Evolutionary conservation across 768 basidiomycete genomes (phyloP).

Genomic region (Trametes gibbosa): DNA sequence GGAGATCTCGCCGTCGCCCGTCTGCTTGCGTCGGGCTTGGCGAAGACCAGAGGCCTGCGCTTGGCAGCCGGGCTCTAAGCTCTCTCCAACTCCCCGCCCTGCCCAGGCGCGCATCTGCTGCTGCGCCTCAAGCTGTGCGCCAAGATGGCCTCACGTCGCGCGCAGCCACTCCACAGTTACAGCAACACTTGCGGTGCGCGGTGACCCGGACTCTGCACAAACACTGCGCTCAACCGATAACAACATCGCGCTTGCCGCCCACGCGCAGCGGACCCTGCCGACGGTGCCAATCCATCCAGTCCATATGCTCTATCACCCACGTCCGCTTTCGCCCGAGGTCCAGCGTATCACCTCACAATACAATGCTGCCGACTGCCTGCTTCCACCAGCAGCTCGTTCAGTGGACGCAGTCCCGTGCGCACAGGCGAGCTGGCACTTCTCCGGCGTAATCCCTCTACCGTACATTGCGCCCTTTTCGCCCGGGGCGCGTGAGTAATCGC

Average conservation of each 20-base stretch:
- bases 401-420: too few species aligned
- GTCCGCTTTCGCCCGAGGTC: too few species aligned
- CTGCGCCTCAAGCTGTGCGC: neutral
- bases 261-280: neutral
- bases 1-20: neutral
- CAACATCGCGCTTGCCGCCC: neutral
- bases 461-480: neutral
- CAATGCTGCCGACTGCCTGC: too few species aligned
- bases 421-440: neutral
- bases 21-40: conserved; percentile 3
- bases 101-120: neutral
- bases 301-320: neutral
- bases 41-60: neutral
- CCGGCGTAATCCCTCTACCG: neutral
- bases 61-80: neutral
- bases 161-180: neutral
- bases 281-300: too few species aligned
- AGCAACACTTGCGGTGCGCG: neutral
- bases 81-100: neutral
- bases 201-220: neutral
- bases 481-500: neutral
- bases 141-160: too few species aligned
- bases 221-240: neutral
- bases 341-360: too few species aligned
- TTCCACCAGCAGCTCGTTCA: too few species aligned